Percentiles rank a stretch among this genome's conserved stretches.
phyloP scores from a whole-genome alignment of 2,329 filamentous ascomycete species.

The Penicillium sp. region DNA sequence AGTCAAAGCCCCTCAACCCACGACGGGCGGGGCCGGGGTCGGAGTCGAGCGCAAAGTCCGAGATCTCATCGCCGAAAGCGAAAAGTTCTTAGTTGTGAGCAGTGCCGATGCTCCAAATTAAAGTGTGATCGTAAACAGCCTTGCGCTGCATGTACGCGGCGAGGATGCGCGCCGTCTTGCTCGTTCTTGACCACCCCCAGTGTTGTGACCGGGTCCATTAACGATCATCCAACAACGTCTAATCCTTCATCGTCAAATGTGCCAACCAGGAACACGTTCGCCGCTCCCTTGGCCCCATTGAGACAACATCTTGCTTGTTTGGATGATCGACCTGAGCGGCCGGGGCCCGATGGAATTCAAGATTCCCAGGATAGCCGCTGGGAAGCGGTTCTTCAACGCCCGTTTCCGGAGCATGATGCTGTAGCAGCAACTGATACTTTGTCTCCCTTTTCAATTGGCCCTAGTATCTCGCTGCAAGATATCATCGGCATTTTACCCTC shows the following conservation, averaged over 20 bases:
- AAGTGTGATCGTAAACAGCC: neutral
- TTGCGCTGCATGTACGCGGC: neutral
- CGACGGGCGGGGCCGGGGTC: neutral
- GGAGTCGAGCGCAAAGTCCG: neutral
- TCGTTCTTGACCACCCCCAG: neutral
- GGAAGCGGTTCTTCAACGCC: conserved; percentile 5
- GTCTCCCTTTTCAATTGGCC: conserved; percentile 11
- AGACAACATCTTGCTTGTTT: neutral
- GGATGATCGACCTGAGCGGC: neutral
- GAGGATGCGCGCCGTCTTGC: neutral
- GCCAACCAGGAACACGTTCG: neutral
- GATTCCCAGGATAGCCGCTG: neutral
- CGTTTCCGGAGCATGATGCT: neutral
- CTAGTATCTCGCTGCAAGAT: conserved; percentile 4
- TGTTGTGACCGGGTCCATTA: neutral
- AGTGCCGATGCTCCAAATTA: neutral
- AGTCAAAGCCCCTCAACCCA: neutral
- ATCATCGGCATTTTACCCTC: conserved; percentile 11
- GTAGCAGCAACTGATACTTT: neutral
- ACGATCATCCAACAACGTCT: neutral
- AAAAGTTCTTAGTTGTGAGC: neutral
- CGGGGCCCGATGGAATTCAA: neutral
- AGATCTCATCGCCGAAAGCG: neutral
- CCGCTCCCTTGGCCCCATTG: neutral
- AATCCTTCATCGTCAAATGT: neutral